Base-by-base conservation (phyloP, 768 basidiomycete genomes). In the Ramaria sp. region DNA sequence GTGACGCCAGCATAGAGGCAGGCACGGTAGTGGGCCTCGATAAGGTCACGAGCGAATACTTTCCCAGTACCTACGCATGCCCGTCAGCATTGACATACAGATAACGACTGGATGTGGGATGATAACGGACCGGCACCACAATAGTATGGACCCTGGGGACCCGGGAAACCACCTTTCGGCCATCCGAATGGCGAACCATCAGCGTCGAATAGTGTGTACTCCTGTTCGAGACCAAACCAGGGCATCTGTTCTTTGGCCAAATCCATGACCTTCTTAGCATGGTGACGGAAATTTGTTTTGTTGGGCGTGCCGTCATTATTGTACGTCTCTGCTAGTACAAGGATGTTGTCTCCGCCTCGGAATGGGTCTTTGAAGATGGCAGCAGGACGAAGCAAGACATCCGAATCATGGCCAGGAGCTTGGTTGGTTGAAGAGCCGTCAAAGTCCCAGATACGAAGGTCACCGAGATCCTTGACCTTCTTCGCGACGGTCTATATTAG, bases 151-250 rank as follows among this genome's bases (percentile, higher is more conserved):
- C 96, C 96, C 70, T 99, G 96, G 58, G 96, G 94, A 66, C 88
- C 96, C 59, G 96, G 96, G 85, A 97, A 99, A 72, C 96, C 96
- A 63, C 92, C 93, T 73, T 93, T 93, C 65, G 96, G 96, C 96
- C 96, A 98, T 53, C 91, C 92, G 70, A 76, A 87, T 44, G 95
- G 95, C 58, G 78, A 75, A 61, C 85, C 93, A 68, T 98, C 96
- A 60, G 76, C 78, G 66, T 92, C 93, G 63, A 99, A 88, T 61
- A 99, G 85, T 62, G 95, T 98, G 78, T 97, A 99, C 68, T 98
- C 96, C 70, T 99, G 96, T 71, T 98, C 95, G 59, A 98, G 76
- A 73, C 95, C 93, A 69, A 99, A 98, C 96, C 96, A 99, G 30
- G 96, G 96, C 52, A 72, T 73, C 22, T 65, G 16, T 1, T 82